These are phyloP conservation scores for Primulina tabacum DNA, from an alignment of 257 asterid species.

Conservation along the genomic window DNA sequence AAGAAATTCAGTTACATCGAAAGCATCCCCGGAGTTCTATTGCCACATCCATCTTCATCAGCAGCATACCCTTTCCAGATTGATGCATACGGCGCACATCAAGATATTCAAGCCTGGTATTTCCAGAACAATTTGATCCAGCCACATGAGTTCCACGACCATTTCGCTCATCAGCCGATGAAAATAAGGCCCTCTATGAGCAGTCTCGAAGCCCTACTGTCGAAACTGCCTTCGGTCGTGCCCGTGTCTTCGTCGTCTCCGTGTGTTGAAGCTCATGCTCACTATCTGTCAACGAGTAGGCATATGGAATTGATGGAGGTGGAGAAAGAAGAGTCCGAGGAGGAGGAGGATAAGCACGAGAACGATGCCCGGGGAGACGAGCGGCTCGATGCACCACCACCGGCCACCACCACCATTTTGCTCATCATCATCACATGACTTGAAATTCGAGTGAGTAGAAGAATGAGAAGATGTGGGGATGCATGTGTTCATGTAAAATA, in stretches of 20 bases:
- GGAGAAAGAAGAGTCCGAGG: constrained; percentile 56
- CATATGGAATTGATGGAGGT: constrained; percentile 42
- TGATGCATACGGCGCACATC: constrained; percentile 38
- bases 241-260: constrained; percentile 37
- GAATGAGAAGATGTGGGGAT: constrained; percentile 46
- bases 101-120: constrained; percentile 49
- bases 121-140: constrained; percentile 33
- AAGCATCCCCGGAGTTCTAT: constrained; percentile 89
- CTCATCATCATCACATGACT: constrained; percentile 54
- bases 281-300: constrained; percentile 28
- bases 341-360: constrained; percentile 38
- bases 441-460: constrained; percentile 48
- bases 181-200: constrained; percentile 89
- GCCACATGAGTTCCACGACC: constrained; percentile 37
- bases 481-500: not conserved
- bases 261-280: constrained; percentile 36
- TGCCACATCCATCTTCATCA: constrained; percentile 92
- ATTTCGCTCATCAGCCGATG: constrained; percentile 41
- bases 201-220: constrained; percentile 94
- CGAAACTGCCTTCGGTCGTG: constrained; percentile 81
- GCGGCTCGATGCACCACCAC: constrained; percentile 39
- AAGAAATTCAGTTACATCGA: constrained; percentile 88
- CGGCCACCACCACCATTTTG: constrained; percentile 48
- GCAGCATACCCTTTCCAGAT: constrained; percentile 54
- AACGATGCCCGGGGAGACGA: constrained; percentile 41